Evolutionary conservation across 1,284 basidiomycete genomes (phyloP), one percentile per base, ranked within the genome.

Genomic region (Cystobasidium pallidum): DNA sequence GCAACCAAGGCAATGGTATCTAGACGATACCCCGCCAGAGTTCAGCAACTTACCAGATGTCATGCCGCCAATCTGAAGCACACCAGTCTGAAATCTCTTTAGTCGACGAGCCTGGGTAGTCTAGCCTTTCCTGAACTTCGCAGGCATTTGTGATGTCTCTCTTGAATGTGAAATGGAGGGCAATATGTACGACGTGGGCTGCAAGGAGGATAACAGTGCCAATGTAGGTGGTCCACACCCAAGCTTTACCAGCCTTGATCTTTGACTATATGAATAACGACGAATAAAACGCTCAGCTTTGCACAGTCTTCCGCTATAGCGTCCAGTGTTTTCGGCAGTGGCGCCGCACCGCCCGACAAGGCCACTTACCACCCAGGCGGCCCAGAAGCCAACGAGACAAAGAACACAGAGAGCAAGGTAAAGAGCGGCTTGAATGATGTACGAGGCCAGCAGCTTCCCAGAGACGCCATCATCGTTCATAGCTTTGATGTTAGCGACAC

Each of bases 101-200:
- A 6, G 21, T 24, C 21, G 47, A 63, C 8, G 47, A 26, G 24
- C 24, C 32, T 19, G 45, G 45, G 32, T 45, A 43, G 21, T 55
- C 36, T n/a, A 45, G 13, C n/a, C 34, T 26, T 17, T 55, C 39
- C 6, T 54, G 15, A 3, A 43, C 49, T 17, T 30, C 34, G 39
- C 68, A 71, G 6, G 55, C 41, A 21, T 43, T 43, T 41, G 47
- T 32, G 15, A 70, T 52, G 41, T 70, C 67, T n/a, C 24, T 61
- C 43, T 70, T 61, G 36, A 52, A 70, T 4, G 57, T 36, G 32
- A 70, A 70, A 30, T 70, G 67, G 43, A 70, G 32, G 28, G 67
- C 67, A 13, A 70, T 61, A 7, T 58, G 55, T 17, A 32, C 24
- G 24, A 61, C 51, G 30, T 70, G 54, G 0, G 67, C 52, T 0